Evolutionary conservation across 768 basidiomycete species (phyloP).

Genomic region (Lentinula lateritia): DNA sequence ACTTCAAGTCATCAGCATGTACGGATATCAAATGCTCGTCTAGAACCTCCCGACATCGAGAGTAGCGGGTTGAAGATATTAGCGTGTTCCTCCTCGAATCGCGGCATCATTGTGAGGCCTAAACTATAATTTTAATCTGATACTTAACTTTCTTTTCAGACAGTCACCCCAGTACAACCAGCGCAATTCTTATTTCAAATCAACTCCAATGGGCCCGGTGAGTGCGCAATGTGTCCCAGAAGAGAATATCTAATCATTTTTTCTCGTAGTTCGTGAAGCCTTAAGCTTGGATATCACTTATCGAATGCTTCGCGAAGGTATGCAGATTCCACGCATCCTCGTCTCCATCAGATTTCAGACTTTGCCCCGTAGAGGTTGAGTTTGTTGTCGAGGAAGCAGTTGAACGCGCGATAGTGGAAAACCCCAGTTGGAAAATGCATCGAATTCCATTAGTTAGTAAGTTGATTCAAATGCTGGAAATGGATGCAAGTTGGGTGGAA

Average conservation of each 20-base stretch:
- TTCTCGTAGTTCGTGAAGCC: constrained; percentile 51
- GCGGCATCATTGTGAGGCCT: constrained; percentile 42
- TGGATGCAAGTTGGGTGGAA: constrained; percentile 62
- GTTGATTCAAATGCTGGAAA: constrained; percentile 55
- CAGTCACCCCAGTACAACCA: constrained; percentile 68
- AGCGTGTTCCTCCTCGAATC: constrained; percentile 39
- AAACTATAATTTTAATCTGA: background rate
- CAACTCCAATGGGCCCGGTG: constrained; percentile 65
- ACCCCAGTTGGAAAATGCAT: constrained; percentile 25
- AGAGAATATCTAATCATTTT: constrained; percentile 7
- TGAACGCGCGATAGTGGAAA: constrained; percentile 32
- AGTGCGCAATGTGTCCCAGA: constrained; percentile 7
- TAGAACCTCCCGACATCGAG: constrained; percentile 40
- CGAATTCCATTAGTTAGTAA: constrained; percentile 41
- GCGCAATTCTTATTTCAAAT: constrained; percentile 79
- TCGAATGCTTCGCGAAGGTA: constrained; percentile 80
- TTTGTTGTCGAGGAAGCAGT: constrained; percentile 50
- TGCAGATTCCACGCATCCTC: constrained; percentile 2
- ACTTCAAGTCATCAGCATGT: constrained; percentile 74
- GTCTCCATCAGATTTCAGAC: background rate
- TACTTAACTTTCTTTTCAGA: constrained; percentile 36
- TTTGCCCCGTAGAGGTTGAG: constrained; percentile 52
- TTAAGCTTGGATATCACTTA: constrained; percentile 66
- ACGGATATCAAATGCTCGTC: constrained; percentile 58
- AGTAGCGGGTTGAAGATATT: constrained; percentile 47